Conservation (phyloP, 768 basidiomycete species). For the Suillus occidentalis region DNA sequence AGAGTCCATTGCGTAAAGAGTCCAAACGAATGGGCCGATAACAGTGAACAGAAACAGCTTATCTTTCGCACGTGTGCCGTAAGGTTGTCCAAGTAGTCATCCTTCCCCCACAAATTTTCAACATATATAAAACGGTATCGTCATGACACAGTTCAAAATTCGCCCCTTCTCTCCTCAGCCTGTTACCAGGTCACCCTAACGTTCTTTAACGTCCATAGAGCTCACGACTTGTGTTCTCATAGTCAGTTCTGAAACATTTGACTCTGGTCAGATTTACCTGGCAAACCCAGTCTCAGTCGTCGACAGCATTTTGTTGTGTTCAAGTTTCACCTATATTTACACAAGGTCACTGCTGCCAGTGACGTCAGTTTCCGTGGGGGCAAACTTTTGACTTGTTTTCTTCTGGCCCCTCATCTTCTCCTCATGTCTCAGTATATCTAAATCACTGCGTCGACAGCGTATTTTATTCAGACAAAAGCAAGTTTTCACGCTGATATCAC, state of each 20-base stretch:
- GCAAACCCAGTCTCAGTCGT: neutral
- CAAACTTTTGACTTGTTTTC: neutral
- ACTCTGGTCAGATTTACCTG: neutral
- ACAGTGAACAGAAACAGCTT: neutral
- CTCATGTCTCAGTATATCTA: slow-evolving; percentile 2
- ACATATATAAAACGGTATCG: neutral
- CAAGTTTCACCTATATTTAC: neutral
- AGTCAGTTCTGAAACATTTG: neutral
- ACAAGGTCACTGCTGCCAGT: neutral
- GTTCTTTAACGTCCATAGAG: neutral
- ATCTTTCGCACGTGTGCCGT: slow-evolving; percentile 8
- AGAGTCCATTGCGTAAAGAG: neutral
- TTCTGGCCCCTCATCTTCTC: neutral
- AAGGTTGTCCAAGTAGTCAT: neutral
- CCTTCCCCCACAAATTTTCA: slow-evolving; percentile 1
- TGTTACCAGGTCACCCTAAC: neutral
- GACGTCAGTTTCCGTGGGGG: slow-evolving; percentile 2
- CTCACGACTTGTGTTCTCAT: neutral
- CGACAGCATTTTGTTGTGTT: neutral
- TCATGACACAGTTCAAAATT: neutral
- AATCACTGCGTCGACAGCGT: neutral
- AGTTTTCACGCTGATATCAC: neutral
- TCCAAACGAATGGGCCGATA: neutral
- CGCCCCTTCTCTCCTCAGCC: neutral
- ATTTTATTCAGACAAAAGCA: neutral